phyloP scores from a whole-genome alignment of 2,329 filamentous ascomycete genomes.

The Microsporum ferrugineum region DNA sequence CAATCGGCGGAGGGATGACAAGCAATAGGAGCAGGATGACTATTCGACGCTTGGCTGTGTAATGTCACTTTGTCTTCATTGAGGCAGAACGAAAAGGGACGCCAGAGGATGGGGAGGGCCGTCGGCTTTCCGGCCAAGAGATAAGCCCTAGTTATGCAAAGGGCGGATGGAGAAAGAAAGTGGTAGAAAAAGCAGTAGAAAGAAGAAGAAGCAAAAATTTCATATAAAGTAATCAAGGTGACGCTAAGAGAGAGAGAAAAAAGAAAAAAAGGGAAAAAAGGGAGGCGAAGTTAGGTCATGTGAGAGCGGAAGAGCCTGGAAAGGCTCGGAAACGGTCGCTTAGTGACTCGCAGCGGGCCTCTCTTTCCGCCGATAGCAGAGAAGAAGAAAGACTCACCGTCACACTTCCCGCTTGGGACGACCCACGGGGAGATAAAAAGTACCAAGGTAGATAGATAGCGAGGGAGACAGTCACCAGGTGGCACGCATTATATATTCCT shows the following conservation, averaged over 20 bases:
- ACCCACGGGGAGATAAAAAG: not conserved
- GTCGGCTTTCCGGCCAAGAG: not conserved
- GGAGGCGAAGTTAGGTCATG: slow-evolving; percentile 8
- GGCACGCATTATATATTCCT: not conserved
- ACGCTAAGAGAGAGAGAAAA: not conserved
- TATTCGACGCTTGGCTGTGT: too few species aligned
- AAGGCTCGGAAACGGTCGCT: slow-evolving; percentile 11
- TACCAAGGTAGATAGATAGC: too few species aligned
- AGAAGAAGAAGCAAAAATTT: not conserved
- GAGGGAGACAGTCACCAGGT: not conserved
- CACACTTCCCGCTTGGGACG: not conserved
- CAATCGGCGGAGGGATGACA: too few species aligned
- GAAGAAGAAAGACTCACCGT: not conserved
- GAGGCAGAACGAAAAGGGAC: not conserved
- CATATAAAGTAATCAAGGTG: not conserved
- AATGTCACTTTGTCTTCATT: not conserved
- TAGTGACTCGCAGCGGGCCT: not conserved
- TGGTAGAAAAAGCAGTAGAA: not conserved
- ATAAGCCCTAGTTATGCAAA: not conserved
- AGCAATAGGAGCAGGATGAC: too few species aligned
- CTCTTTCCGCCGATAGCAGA: not conserved
- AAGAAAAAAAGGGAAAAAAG: not conserved
- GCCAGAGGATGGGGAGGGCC: not conserved
- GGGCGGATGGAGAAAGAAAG: not conserved
- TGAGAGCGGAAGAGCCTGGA: slow-evolving; percentile 8